A percentile compares a stretch with the other conserved stretches of the same genome.
phyloP scores from a whole-genome alignment of 208 protist species.

The Herpetomonas muscarum region DNA sequence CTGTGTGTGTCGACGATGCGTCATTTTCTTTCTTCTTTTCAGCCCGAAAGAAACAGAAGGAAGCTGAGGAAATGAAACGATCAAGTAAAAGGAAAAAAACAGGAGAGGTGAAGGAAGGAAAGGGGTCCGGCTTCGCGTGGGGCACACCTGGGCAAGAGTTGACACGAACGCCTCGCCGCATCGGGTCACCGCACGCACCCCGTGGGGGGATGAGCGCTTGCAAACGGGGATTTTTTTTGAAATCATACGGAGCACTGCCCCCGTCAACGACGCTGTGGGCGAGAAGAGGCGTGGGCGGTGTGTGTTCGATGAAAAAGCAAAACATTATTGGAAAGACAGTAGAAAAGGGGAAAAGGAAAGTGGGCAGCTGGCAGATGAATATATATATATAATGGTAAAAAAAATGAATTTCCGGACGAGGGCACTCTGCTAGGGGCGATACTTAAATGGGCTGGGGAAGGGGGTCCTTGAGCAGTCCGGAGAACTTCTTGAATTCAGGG shows the following conservation, averaged over 20 bases:
- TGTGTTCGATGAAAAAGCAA: neutral
- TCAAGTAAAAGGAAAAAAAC: constrained; percentile 15
- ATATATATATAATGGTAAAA: no score
- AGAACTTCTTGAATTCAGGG: constrained; percentile 62
- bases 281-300: no score
- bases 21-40: constrained; percentile 3
- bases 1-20: neutral
- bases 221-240: no score
- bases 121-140: no score
- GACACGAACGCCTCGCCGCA: no score
- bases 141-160: no score
- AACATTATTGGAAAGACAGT: no score
- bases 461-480: constrained; percentile 42
- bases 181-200: no score
- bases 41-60: neutral
- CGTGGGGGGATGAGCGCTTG: no score
- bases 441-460: constrained; percentile 16
- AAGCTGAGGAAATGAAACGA: neutral
- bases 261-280: no score
- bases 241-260: no score
- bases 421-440: neutral
- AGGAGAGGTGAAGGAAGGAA: constrained; percentile 12
- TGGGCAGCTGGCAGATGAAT: no score
- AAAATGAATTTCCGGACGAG: neutral
- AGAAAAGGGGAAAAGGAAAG: constrained; percentile 10